Evolutionary conservation across 768 basidiomycete genomes (phyloP).

Genomic region (Mycena chlorophos): DNA sequence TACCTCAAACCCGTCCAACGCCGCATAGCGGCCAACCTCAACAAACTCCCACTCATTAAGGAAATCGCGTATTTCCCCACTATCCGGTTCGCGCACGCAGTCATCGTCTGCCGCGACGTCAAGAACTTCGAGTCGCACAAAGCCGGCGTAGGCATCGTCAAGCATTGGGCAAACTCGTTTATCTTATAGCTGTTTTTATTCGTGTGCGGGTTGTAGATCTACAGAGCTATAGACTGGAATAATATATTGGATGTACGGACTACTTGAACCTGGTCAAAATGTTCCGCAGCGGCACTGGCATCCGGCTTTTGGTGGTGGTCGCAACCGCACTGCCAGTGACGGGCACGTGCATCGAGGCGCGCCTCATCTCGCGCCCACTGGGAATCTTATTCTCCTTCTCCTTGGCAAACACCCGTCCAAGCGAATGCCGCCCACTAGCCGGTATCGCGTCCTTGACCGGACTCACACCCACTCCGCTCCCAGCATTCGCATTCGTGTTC

Average conservation of each 20-base stretch:
- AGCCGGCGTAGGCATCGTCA: slow-evolving; percentile 62
- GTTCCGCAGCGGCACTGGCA: slow-evolving; percentile 47
- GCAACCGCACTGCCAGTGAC: slow-evolving; percentile 14
- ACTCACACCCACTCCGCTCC: neutral
- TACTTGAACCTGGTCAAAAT: slow-evolving; percentile 50
- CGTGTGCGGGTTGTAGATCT: neutral
- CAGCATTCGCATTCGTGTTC: neutral
- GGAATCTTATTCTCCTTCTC: slow-evolving; percentile 23
- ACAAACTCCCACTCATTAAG: slow-evolving; percentile 72
- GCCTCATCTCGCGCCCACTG: slow-evolving; percentile 31
- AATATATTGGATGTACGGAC: slow-evolving; percentile 1
- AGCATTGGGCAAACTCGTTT: slow-evolving; percentile 72
- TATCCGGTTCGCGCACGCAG: slow-evolving; percentile 66
- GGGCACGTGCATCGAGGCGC: slow-evolving; percentile 26
- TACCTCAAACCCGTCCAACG: slow-evolving; percentile 58
- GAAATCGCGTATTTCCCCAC: slow-evolving; percentile 63
- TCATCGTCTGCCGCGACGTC: slow-evolving; percentile 70
- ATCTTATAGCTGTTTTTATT: slow-evolving; percentile 26
- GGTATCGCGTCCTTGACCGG: neutral
- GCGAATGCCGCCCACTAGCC: slow-evolving; percentile 33
- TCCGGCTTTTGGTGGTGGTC: slow-evolving; percentile 40
- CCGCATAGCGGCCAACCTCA: slow-evolving; percentile 58
- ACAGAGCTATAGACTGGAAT: neutral
- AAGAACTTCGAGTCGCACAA: slow-evolving; percentile 58
- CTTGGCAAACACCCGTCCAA: slow-evolving; percentile 29